Conservation (phyloP, 2,329 filamentous ascomycete genomes). For the Cladosporium sp. region DNA sequence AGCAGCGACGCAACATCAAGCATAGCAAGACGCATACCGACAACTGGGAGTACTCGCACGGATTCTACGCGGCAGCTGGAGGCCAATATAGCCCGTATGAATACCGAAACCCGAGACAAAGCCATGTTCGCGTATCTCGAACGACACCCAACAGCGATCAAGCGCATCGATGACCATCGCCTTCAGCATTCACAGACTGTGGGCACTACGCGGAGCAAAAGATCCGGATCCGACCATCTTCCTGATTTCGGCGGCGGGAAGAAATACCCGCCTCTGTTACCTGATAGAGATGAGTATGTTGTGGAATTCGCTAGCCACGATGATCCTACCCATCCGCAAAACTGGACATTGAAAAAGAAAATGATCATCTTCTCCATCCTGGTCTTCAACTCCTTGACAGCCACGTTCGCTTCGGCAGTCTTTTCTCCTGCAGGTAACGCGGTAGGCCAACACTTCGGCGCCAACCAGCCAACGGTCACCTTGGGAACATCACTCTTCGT, state of each 20-base stretch:
- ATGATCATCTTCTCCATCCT: constrained; percentile 60
- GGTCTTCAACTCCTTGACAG: constrained; percentile 65
- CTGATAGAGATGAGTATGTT: constrained; percentile 70
- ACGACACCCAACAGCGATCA: constrained; percentile 64
- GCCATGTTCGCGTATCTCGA: constrained; percentile 48
- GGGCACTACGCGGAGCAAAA: constrained; percentile 39
- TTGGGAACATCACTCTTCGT: constrained; percentile 38
- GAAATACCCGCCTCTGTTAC: constrained; percentile 65
- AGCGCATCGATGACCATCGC: constrained; percentile 65
- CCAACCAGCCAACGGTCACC: constrained; percentile 36
- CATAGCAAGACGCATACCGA: not conserved
- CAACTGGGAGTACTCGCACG: constrained; percentile 2
- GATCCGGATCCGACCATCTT: constrained; percentile 47
- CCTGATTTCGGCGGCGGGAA: constrained; percentile 72
- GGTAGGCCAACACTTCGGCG: constrained; percentile 40
- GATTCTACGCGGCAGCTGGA: constrained; percentile 8
- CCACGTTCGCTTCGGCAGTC: constrained; percentile 57
- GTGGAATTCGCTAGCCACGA: constrained; percentile 78
- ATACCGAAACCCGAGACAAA: constrained; percentile 40
- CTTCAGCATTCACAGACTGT: constrained; percentile 71
- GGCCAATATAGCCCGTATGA: constrained; percentile 12
- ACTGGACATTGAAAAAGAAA: constrained; percentile 81
- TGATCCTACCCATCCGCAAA: constrained; percentile 76
- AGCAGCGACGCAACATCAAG: constrained; percentile 1
- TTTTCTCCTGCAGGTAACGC: constrained; percentile 39